Percentiles rank a stretch among this genome's conserved stretches.
phyloP scores from a whole-genome alignment of 352 stramenopile species.

The Phytopythium vexans region DNA sequence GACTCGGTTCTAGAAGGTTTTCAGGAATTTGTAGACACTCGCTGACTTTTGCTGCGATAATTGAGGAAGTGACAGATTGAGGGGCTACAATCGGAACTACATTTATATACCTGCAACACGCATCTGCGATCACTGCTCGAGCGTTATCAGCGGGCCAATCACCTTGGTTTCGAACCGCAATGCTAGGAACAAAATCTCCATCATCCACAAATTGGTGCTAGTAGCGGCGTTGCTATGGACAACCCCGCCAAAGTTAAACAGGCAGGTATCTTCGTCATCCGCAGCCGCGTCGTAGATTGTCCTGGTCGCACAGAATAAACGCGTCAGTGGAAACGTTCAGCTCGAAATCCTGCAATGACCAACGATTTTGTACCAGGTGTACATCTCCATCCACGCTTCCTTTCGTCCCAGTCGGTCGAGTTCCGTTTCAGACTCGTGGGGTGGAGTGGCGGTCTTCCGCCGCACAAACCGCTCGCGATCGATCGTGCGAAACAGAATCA shows the following conservation, averaged over 20 bases:
- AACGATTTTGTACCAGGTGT: constrained; percentile 36
- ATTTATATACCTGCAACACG: background rate
- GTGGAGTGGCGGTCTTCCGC: background rate
- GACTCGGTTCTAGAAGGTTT: constrained; percentile 34
- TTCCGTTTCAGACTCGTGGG: background rate
- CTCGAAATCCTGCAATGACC: background rate
- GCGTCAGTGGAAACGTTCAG: constrained; percentile 1
- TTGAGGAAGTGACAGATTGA: background rate
- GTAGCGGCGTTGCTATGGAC: constrained; percentile 33
- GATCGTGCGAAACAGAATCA: constrained; percentile 46
- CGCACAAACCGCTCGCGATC: constrained; percentile 20
- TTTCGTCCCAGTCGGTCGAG: background rate
- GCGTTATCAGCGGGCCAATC: constrained; percentile 33
- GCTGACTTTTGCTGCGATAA: constrained; percentile 4
- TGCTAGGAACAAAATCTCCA: constrained; percentile 59
- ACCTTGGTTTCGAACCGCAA: constrained; percentile 57
- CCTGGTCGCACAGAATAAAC: constrained; percentile 16
- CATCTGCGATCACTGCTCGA: constrained; percentile 6
- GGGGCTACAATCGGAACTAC: constrained; percentile 3
- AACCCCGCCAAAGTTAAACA: constrained; percentile 52
- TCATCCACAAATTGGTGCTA: constrained; percentile 53
- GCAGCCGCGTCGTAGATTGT: constrained; percentile 39
- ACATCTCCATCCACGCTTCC: constrained; percentile 58
- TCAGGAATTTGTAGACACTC: constrained; percentile 17
- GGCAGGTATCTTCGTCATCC: constrained; percentile 20